These are phyloP conservation scores for Pseudotsuga menziesii DNA, from an alignment of 75 land plant genomes.

Conservation along the genomic window DNA sequence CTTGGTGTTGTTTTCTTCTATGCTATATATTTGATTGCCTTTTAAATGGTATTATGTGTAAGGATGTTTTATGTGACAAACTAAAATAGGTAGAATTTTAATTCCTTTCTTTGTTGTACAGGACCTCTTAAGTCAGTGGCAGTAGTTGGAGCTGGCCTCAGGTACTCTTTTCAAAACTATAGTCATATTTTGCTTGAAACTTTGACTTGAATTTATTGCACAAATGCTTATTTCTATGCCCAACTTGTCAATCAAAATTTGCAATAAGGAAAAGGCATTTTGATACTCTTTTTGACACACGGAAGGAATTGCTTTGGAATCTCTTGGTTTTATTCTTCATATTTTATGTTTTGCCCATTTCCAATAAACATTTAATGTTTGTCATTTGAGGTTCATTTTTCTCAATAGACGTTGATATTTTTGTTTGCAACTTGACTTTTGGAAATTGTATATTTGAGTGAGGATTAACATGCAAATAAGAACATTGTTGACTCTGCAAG, in stretches of 20 bases:
- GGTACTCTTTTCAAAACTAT: conserved; percentile 31
- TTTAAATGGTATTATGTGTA: background rate
- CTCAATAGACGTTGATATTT: background rate
- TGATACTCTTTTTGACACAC: background rate
- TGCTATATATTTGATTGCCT: background rate
- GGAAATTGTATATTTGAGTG: background rate
- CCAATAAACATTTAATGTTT: background rate
- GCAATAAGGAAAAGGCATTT: background rate
- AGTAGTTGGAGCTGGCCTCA: conserved; percentile 82
- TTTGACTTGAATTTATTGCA: background rate
- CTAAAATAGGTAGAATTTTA: conserved; percentile 1
- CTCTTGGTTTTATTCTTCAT: background rate
- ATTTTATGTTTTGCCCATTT: background rate
- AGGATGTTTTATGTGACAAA: background rate
- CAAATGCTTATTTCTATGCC: background rate
- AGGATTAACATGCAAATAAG: background rate
- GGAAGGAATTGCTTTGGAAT: background rate
- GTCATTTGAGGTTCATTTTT: background rate
- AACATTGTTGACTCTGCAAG: background rate
- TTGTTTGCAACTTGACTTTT: background rate
- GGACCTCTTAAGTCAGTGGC: conserved; percentile 66
- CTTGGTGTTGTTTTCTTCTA: too few relatives aligned
- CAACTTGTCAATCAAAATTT: background rate
- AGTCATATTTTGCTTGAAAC: background rate
- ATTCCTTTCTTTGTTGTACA: conserved; percentile 17